These are phyloP conservation scores for Stephanodiscus triporus DNA, from an alignment of 108 stramenopile genomes.

Conservation along the genomic window DNA sequence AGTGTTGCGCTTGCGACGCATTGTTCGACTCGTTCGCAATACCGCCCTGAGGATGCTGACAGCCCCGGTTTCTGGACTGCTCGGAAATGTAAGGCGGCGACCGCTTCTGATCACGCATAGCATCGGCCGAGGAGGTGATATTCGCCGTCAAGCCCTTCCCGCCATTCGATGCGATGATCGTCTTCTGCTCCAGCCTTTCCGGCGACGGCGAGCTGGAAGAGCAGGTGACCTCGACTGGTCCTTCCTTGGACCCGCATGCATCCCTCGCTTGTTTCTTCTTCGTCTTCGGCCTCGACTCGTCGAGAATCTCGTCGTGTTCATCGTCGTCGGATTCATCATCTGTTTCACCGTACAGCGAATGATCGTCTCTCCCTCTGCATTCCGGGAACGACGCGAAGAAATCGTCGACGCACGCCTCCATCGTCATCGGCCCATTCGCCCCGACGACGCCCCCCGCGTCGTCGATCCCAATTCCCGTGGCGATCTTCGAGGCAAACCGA, in stretches of 20 bases:
- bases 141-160: constrained; percentile 14
- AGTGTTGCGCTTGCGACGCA: not conserved
- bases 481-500: not conserved
- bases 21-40: not conserved
- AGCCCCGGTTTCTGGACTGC: not conserved
- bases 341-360: not conserved
- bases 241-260: not conserved
- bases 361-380: constrained; percentile 46
- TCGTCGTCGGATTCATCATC: constrained; percentile 23
- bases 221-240: constrained; percentile 13
- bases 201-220: constrained; percentile 32
- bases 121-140: constrained; percentile 8
- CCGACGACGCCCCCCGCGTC: not conserved
- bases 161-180: not conserved
- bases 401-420: constrained; percentile 49
- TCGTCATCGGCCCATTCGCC: constrained; percentile 1
- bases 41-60: not conserved
- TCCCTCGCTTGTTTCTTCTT: constrained; percentile 12
- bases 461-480: not conserved
- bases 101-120: not conserved
- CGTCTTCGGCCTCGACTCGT: constrained; percentile 21
- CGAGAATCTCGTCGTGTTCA: constrained; percentile 27
- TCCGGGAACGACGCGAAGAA: constrained; percentile 80
- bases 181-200: constrained; percentile 18
- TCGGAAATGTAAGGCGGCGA: not conserved